Base-by-base conservation (phyloP, 257 asterid species). In the Solanum gandarillasii region DNA sequence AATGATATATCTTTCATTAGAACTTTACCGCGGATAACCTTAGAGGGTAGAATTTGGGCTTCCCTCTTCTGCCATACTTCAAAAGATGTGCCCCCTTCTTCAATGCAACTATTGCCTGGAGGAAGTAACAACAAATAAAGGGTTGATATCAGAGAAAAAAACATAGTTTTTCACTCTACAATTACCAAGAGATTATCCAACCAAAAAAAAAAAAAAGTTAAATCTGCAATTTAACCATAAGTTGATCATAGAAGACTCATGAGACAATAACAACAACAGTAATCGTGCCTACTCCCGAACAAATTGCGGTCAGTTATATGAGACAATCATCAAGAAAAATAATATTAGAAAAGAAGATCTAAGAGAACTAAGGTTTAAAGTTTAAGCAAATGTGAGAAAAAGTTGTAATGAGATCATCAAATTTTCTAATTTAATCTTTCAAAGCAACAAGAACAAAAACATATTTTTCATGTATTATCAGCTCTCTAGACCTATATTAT, bases 71-170 rank as follows among this genome's bases (percentile, higher is more conserved):
- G 65, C 92, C 88, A 74, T 87, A 91, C 89, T 89, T 91, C 73
- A 92, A 83, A 87, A 92, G 93, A 88, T 91, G 91, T 18, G 93
- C 91, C 41, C 94, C 94, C 90, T 92, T 92, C 92, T 91, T 92
- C 89, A 92, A 83, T 34, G 92, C 88, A 71, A 92, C 90, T 88
- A 92, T 91, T 87, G 94, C 93, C 94, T 92, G 93, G 82, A 43
- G 11, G 74, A 72, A 65, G 48, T 46, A 86, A 86, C 62, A 75
- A 75, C n/a, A 73, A 73, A 72, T 72, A 0, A 72, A 32, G 27
- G 41, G 41, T 1, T 70, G 39, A 70, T 31, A 70, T 29, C 76
- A 70, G n/a, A 12, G 0, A 16, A 16, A 34, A 34, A 72, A 34
- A 2, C 2, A 25, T 78, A 41, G 35, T 78, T 41, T 25, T 12